phyloP scores from a whole-genome alignment of 352 stramenopile species.

The Pythium oligandrum region DNA sequence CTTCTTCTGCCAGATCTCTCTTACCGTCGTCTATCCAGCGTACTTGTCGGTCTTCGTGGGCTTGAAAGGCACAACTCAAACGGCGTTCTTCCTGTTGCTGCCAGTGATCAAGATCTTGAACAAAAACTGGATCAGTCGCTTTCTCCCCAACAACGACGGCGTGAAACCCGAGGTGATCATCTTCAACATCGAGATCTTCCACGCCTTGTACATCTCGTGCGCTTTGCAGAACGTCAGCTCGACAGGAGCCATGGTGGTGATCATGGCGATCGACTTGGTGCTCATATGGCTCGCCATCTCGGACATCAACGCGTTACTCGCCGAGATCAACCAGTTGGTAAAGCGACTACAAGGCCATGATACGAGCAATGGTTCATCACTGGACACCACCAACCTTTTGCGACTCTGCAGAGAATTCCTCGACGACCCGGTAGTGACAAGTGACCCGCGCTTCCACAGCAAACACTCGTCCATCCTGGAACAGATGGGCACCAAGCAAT shows the following conservation, averaged over 20 bases:
- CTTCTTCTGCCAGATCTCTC: background rate
- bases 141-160: constrained; percentile 11
- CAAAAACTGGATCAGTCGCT: constrained; percentile 28
- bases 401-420: too few species aligned
- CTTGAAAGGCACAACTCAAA: constrained; percentile 1
- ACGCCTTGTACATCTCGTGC: constrained; percentile 6
- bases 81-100: constrained; percentile 13
- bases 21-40: constrained; percentile 2
- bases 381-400: too few species aligned
- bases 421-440: too few species aligned
- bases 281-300: background rate
- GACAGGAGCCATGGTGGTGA: background rate
- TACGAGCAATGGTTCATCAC: too few species aligned
- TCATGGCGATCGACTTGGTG: background rate
- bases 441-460: too few species aligned
- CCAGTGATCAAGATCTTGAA: constrained; percentile 28
- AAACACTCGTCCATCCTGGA: too few species aligned
- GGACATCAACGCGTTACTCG: background rate
- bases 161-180: constrained; percentile 15
- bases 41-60: constrained; percentile 5
- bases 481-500: too few species aligned
- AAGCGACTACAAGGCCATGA: too few species aligned
- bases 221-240: background rate
- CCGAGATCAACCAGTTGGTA: background rate
- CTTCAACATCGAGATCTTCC: constrained; percentile 4